Evolutionary conservation across 2,329 filamentous ascomycete genomes (phyloP), one percentile per base, ranked within the genome.

Genomic region (Pleoardoris graminearum): DNA sequence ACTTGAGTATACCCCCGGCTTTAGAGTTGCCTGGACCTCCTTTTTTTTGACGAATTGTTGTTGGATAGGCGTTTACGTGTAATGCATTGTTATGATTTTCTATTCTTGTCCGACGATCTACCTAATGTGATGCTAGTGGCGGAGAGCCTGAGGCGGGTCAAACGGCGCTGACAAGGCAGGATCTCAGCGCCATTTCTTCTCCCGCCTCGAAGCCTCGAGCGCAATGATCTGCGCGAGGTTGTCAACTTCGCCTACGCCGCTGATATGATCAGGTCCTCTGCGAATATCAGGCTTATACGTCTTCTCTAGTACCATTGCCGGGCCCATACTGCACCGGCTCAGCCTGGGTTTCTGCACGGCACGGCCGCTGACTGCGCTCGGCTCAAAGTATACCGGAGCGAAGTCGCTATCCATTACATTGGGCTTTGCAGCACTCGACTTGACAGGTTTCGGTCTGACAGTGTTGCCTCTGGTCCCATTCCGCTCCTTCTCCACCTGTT

Each of bases 141-240:
- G 25, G 10, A 5, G 25, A 27, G 10, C 6, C 10, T 27, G 25
- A 6, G 25, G 25, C 6, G 25, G 10, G 25, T 5, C 6, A 27
- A 27, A 10, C 6, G 10, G 25, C 25, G 25, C 5, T 27, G 25
- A 10, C n/a, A 27, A 10, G 25, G 25, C 10, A 27, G 25, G 25
- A 27, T 8, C n/a, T 47, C 44, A 47, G 7, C 44, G 44, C 44
- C 44, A 47, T n/a, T 38, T 47, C 23, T 47, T 47, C 7, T 47
- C 44, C 23, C 44, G 32, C 23, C 17, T 21, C 22, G 32, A 17
- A 4, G 44, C 44, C 11, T 47, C 44, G n/a, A 37, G 44, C 19
- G 30, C 29, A 21, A 47, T 47, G 17, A 47, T 16, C 3, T 21
- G 33, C 17, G 44, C 44, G 3, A 47, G 12, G 33, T 47, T 16